A percentile compares a stretch with the other conserved stretches of the same genome.
Evolutionary conservation across 768 basidiomycete genomes (phyloP).

Genomic region (Lentinus brumalis): DNA sequence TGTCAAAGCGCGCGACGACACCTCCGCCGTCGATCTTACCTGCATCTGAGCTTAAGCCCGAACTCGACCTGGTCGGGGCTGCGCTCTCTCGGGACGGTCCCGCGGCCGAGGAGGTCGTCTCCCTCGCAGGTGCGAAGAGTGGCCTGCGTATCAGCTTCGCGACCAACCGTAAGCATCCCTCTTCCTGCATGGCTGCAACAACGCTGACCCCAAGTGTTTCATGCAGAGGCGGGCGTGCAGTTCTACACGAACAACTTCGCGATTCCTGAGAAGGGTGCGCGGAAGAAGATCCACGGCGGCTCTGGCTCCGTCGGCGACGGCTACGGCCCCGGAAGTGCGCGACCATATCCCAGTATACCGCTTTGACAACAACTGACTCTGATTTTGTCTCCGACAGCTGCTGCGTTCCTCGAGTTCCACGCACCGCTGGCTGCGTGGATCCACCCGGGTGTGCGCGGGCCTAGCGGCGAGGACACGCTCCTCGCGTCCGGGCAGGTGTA

Average conservation of each 20-base stretch:
- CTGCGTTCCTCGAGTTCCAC: slow-evolving; percentile 38
- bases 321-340: slow-evolving; percentile 60
- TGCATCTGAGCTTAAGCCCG: slow-evolving; percentile 40
- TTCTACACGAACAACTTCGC: slow-evolving; percentile 68
- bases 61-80: slow-evolving; percentile 50
- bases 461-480: slow-evolving; percentile 60
- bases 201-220: not conserved
- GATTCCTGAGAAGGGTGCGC: slow-evolving; percentile 48
- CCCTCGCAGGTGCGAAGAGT: slow-evolving; percentile 56
- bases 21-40: slow-evolving; percentile 52
- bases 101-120: slow-evolving; percentile 44
- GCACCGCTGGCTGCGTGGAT: slow-evolving; percentile 68
- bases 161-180: slow-evolving; percentile 61
- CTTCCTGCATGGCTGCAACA: not conserved
- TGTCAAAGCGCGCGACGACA: slow-evolving; percentile 38
- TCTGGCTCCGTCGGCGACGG: slow-evolving; percentile 56
- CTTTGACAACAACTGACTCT: no score
- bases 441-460: slow-evolving; percentile 47
- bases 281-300: slow-evolving; percentile 78
- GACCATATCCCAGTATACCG: no score
- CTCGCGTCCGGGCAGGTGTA: slow-evolving; percentile 73
- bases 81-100: slow-evolving; percentile 44
- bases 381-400: slow-evolving; percentile 14
- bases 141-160: slow-evolving; percentile 64
- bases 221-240: slow-evolving; percentile 70